phyloP scores from a whole-genome alignment of 2,329 filamentous ascomycete genomes.

The Aspergillus versicolor region DNA sequence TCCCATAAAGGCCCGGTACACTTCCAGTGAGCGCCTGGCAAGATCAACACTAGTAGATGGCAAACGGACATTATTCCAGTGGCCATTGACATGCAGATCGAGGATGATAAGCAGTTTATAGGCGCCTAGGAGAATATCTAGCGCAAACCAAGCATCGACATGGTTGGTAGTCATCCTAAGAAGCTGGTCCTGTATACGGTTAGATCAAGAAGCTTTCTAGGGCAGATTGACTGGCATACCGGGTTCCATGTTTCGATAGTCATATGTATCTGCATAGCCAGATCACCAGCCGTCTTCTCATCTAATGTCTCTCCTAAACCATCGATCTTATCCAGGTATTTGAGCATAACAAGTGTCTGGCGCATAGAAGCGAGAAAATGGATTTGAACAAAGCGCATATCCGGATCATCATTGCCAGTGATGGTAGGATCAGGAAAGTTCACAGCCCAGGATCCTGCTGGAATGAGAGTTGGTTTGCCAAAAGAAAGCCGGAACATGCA shows the following conservation, averaged over 20 bases:
- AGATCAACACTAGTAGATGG: not conserved
- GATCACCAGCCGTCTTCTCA: not conserved
- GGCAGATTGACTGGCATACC: not conserved
- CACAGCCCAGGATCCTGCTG: conserved; percentile 17
- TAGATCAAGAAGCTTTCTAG: not conserved
- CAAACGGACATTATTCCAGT: not conserved
- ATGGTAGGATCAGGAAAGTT: conserved; percentile 22
- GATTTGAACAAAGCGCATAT: not conserved
- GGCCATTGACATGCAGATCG: conserved; percentile 5
- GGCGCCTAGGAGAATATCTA: conserved; percentile 19
- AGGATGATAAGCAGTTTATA: conserved; percentile 23
- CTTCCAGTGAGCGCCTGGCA: not conserved
- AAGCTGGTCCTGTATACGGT: not conserved
- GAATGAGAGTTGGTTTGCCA: conserved; percentile 17
- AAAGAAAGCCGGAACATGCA: conserved; percentile 20
- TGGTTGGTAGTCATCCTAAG: conserved; percentile 6
- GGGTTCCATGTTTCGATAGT: not conserved
- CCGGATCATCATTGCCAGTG: conserved; percentile 12
- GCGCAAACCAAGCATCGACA: conserved; percentile 19
- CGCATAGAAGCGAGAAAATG: not conserved
- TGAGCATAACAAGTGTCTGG: not conserved
- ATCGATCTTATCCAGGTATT: not conserved
- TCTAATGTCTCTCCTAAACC: not conserved
- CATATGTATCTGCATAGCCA: not conserved
- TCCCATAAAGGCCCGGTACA: not conserved